Percentiles rank a stretch among this genome's conserved stretches.
These are phyloP conservation scores for Cyanidioschyzon merolae DNA, from an alignment of 23 red algal species.

Conservation along the genomic window DNA sequence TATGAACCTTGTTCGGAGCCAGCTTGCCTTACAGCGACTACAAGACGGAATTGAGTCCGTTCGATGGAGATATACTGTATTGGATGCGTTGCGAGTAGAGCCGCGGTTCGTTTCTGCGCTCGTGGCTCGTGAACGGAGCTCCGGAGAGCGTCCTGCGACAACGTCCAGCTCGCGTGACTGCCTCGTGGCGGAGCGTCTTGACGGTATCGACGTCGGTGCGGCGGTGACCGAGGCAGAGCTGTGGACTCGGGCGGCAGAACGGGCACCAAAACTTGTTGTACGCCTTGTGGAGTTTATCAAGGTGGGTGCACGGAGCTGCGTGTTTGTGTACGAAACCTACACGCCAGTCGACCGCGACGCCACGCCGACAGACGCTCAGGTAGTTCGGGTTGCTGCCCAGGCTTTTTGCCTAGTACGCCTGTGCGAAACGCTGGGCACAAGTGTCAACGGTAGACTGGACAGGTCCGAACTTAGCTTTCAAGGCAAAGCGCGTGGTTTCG, in stretches of 20 bases:
- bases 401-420: neutral
- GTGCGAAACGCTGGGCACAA: neutral
- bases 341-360: neutral
- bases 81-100: neutral
- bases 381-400: neutral
- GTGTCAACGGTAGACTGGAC: neutral
- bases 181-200: neutral
- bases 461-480: neutral
- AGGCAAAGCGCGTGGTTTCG: slow-evolving; percentile 3
- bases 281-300: slow-evolving; percentile 5
- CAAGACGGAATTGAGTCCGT: neutral
- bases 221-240: neutral
- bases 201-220: neutral
- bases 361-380: neutral
- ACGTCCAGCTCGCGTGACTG: neutral
- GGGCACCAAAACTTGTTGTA: neutral
- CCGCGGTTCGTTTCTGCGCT: neutral
- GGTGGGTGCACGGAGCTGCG: neutral
- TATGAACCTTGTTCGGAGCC: neutral
- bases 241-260: neutral
- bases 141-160: neutral
- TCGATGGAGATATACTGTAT: neutral
- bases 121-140: neutral
- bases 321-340: neutral
- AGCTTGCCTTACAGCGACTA: neutral